Conservation (phyloP, 192 early-diverging fungal genomes). For the Coemansia sp. region DNA sequence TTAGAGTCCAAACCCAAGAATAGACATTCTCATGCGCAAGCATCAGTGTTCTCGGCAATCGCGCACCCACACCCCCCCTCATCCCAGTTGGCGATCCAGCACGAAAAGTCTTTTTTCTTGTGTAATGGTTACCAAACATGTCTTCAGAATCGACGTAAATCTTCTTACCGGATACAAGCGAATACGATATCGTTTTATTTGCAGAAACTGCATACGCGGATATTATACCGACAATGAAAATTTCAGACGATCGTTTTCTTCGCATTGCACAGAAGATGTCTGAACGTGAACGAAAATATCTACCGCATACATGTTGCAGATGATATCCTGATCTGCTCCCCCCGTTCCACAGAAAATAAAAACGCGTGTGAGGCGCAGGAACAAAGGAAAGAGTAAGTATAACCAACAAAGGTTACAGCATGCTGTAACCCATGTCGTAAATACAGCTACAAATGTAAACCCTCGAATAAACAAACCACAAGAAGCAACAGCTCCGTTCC, state of each 20-base stretch:
- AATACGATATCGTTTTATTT: not conserved
- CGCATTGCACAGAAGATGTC: not conserved
- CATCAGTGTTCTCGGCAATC: not conserved
- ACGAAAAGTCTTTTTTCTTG: not conserved
- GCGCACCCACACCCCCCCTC: not conserved
- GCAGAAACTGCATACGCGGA: not conserved
- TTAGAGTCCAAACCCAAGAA: no score
- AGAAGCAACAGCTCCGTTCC: no score
- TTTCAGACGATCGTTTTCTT: slow-evolving; percentile 3
- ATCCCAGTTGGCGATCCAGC: not conserved
- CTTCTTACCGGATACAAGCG: not conserved
- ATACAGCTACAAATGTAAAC: no score
- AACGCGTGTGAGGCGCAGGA: not conserved
- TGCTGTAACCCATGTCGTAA: no score
- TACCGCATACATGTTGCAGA: slow-evolving; percentile 3
- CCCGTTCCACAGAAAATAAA: not conserved
- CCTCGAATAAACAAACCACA: no score
- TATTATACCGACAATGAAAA: not conserved
- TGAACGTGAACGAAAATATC: not conserved
- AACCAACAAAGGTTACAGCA: no score
- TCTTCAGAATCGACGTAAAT: not conserved
- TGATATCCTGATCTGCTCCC: not conserved
- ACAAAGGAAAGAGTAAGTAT: not conserved
- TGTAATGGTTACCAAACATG: no score
- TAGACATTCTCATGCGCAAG: not conserved